Evolutionary conservation across 2,329 filamentous ascomycete genomes (phyloP), one percentile per base, ranked within the genome.

Genomic region (Fusarium decemcellulare): DNA sequence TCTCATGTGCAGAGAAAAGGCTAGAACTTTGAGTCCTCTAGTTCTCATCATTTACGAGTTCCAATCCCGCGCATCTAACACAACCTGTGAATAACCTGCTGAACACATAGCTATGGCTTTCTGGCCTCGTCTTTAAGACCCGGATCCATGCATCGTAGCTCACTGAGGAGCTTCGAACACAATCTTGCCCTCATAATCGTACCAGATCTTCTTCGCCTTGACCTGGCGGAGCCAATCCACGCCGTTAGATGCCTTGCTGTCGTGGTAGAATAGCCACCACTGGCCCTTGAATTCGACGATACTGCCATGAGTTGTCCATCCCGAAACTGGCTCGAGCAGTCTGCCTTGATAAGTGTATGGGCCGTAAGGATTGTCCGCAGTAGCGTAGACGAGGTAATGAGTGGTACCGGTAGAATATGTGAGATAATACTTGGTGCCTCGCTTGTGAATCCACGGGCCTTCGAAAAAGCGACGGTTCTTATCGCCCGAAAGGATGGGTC

Each of bases 201-300:
- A 65, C 61, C 61, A 65, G 6, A 65, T 65, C 30, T 65, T 65
- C 61, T 52, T 61, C 1, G 63, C 63, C 47, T 65, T 65, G 0
- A 65, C 63, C 12, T 65, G 61, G 3, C 63, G 47, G 8, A 65
- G n/a, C 2, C 29, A 60, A 27, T 65, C 61, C 36, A 37, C 50
- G 9, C 63, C 61, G 1, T 23, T 23, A 23, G 63, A 65, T 0
- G 54, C 54, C 43, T 65, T 47, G 2, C 54, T 55, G 27, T 65
- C 63, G 6, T 64, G 61, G 12, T 65, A 65, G 29, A 65, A 65
- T 0, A 65, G 16, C 63, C 63, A 65, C 61, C 47, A 65, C 11
- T 65, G 63, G 0, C 63, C 61, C 32, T 54, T 27, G 16, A 60
- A 65, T 37, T 65, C 37, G 5, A 65, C 61, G 8, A 65, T 61